Evolutionary conservation across 345 rosid genomes (phyloP), one percentile per base, ranked within the genome.

Genomic region (Gossypium rotundifolium): DNA sequence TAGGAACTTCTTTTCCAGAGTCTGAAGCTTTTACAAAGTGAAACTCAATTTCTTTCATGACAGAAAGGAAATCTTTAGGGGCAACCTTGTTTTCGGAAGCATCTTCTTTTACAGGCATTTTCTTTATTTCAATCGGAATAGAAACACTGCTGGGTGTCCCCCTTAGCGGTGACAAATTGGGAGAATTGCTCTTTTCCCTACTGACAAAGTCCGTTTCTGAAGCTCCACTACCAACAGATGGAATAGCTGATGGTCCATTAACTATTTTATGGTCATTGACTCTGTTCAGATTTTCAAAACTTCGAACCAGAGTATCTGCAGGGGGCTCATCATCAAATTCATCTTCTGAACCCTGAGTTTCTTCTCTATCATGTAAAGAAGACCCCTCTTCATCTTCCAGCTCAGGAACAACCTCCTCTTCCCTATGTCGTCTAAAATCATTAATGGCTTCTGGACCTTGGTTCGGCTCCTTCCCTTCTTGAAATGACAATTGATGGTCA

Each of bases 1-100:
- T 88, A 49, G 97, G 99, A 81, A 93, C 94, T 81, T 95, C 98
- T 85, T 85, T 89, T 14, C 99, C 99, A 63, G 93, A 86, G 65
- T 90, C 96, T 1, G 98, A 95, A 75, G 97, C 99, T 88, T 84
- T 89, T 63, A 87, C 68, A 78, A 95, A 95, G 58, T 88, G 94
- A 78, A 48, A 23, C 76, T 90, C 99, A 59, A 93, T 89, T 69
- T 93, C 97, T 77, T 85, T 93, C 81, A 95, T 86, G 84, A 96
- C 90, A 57, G 88, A 87, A 75, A 90, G 18, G 81, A 95, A 91
- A 80, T 95, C 97, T 82, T 89, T 90, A 8, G 91, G 83, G 68
- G 90, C 45, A 83, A 85, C 79, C 79, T 84, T 87, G 82, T 80
- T 88, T 82, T 80, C 90, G 52, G 73, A 29, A 70, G 63, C 78